Evolutionary conservation across 2,329 filamentous ascomycete species (phyloP).

Genomic region (Neopestalotiopsis sp.): DNA sequence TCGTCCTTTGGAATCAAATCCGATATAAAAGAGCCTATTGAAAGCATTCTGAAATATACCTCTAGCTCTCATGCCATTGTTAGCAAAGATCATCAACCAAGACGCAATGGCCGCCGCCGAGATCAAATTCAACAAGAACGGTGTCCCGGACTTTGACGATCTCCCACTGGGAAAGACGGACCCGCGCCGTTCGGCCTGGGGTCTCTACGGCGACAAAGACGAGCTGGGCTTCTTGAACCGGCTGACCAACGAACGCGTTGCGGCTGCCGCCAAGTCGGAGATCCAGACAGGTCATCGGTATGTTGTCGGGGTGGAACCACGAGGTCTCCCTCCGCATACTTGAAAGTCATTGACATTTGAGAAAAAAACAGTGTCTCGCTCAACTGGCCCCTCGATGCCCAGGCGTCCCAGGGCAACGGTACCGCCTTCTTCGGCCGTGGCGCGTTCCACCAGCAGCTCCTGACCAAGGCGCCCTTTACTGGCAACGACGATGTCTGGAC

Average conservation of each 20-base stretch:
- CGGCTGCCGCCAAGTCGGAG: slow-evolving; percentile 52
- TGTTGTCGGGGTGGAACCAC: background rate
- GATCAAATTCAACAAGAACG: slow-evolving; percentile 42
- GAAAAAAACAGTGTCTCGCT: slow-evolving; percentile 52
- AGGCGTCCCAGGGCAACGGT: slow-evolving; percentile 43
- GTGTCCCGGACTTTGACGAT: slow-evolving; percentile 51
- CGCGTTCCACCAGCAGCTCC: slow-evolving; percentile 58
- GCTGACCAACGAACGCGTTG: slow-evolving; percentile 59
- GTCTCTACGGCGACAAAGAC: slow-evolving; percentile 59
- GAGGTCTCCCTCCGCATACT: too few species aligned
- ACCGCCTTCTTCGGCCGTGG: slow-evolving; percentile 58
- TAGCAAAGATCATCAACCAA: slow-evolving; percentile 21
- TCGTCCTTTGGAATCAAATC: background rate
- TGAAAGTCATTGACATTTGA: background rate
- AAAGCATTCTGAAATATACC: too few species aligned
- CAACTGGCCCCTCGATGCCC: slow-evolving; percentile 64
- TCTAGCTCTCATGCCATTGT: background rate
- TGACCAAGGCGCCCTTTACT: slow-evolving; percentile 53
- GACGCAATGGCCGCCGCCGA: slow-evolving; percentile 28
- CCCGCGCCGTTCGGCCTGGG: slow-evolving; percentile 50
- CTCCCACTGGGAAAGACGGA: slow-evolving; percentile 52
- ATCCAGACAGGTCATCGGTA: slow-evolving; percentile 59
- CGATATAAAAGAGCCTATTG: too few species aligned
- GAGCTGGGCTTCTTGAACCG: slow-evolving; percentile 66
- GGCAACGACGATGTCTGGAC: slow-evolving; percentile 67